Percentiles rank a stretch among this genome's conserved stretches.
Evolutionary conservation across 2,329 filamentous ascomycete genomes (phyloP).

Genomic region (Verruconis gallopava): DNA sequence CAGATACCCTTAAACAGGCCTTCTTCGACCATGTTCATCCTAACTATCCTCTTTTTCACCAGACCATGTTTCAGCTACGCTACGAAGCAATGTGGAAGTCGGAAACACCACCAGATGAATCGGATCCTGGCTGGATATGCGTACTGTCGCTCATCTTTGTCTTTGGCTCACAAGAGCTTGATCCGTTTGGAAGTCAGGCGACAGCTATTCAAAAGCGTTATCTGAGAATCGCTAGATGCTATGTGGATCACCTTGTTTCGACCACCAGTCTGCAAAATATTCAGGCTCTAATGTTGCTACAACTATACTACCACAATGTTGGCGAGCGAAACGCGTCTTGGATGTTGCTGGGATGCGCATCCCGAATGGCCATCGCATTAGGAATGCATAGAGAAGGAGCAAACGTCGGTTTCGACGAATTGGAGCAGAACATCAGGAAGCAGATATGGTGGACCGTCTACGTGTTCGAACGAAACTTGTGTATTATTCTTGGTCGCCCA

Average conservation of each 20-base stretch:
- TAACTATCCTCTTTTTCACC: conserved; percentile 28
- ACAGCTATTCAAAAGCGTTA: conserved; percentile 15
- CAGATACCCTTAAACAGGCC: conserved; percentile 26
- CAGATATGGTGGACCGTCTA: conserved; percentile 20
- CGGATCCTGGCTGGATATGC: conserved; percentile 30
- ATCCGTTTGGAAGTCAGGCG: conserved; percentile 19
- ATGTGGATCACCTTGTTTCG: conserved; percentile 25
- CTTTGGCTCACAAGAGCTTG: conserved; percentile 28
- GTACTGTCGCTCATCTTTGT: conserved; percentile 29
- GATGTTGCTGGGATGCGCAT: conserved; percentile 28
- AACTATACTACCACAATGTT: conserved; percentile 29
- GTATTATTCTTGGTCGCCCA: conserved; percentile 18
- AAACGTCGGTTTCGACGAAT: conserved; percentile 24
- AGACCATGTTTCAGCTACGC: conserved; percentile 26
- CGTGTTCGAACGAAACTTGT: conserved; percentile 17
- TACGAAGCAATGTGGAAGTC: conserved; percentile 27
- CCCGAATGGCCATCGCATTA: conserved; percentile 30
- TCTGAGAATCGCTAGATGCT: conserved; percentile 20
- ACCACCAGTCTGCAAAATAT: conserved; percentile 29
- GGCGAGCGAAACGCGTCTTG: conserved; percentile 31
- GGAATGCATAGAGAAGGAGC: conserved; percentile 32
- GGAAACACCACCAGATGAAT: conserved; percentile 17
- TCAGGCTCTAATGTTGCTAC: conserved; percentile 30
- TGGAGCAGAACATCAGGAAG: conserved; percentile 18
- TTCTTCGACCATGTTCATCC: conserved; percentile 30